Evolutionary conservation across 345 rosid genomes (phyloP), one percentile per base, ranked within the genome.

Genomic region (Populus euphratica): DNA sequence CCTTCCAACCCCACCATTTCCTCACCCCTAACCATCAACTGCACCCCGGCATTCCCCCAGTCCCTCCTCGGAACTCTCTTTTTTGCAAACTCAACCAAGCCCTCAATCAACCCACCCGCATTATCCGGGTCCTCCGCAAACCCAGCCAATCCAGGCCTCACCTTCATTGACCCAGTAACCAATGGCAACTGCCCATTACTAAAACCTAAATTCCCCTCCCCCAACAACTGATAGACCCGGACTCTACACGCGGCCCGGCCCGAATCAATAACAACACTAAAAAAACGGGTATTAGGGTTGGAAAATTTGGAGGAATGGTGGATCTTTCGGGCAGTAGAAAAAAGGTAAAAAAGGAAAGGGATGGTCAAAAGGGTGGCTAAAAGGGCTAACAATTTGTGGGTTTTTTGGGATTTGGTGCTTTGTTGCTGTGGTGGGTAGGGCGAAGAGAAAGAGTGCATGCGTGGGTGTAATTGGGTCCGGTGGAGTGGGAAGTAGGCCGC

Each of bases 391-490:
- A 73, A 23, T 73, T 73, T 87, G 78, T 62, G 84, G 33, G 54
- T 35, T 54, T 67, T 62, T 50, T 33, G 74, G 47, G 62, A 73
- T 43, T 76, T 69, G 33, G 62, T 35, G 59, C 36, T 49, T 43
- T 50, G 70, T 36, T 61, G 73, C 10, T 20, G 20, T 21, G 81
- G 25, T 16, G 73, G 67, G 50, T 27, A 31, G 52, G 80, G 6
- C 13, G 83, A 31, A 18, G 82, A 36, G 69, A 56, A 39, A 12
- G 82, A 62, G 59, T 83, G 86, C 90, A 87, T 83, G 73, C 88
- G 88, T 44, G 90, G 90, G 76, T 83, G 90, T 20, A 87, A 77
- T 79, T 87, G 90, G 6, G 90, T 83, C 4, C 88, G 88, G 83
- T 87, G 90, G 23, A 78, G 90, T 35, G 88, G 90, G 81, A 85